phyloP scores from a whole-genome alignment of 208 protist genomes.

The Crithidia sp. region DNA sequence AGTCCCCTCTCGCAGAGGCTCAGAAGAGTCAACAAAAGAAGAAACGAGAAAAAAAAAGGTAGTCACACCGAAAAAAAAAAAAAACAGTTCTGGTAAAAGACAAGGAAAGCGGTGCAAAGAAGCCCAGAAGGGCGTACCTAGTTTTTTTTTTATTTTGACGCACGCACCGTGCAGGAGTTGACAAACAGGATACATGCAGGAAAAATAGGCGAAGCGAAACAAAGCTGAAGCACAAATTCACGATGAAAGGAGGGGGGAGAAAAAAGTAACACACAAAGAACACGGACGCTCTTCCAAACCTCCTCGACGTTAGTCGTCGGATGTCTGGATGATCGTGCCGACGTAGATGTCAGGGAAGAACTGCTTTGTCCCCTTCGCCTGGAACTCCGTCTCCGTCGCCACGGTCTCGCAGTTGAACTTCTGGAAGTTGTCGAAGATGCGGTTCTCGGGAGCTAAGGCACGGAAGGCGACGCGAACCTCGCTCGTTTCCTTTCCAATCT shows the following conservation, averaged over 20 bases:
- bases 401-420: constrained; percentile 65
- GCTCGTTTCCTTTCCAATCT: constrained; percentile 63
- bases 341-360: constrained; percentile 88
- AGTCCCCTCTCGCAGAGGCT: no score
- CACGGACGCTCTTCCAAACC: no score
- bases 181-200: no score
- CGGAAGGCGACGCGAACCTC: constrained; percentile 65
- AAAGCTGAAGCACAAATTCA: no score
- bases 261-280: no score
- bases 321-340: constrained; percentile 72
- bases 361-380: constrained; percentile 61
- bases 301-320: constrained; percentile 36
- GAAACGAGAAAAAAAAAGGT: constrained; percentile 1
- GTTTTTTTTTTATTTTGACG: no score
- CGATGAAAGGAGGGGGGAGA: no score
- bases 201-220: no score
- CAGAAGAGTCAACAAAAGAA: not conserved
- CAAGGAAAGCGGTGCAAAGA: not conserved
- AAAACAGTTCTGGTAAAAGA: not conserved
- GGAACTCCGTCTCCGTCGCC: constrained; percentile 75
- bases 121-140: no score
- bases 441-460: constrained; percentile 59
- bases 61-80: not conserved
- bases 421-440: constrained; percentile 78
- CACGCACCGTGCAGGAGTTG: no score